Base-by-base conservation (phyloP, 2,329 filamentous ascomycete genomes). In the Neurospora sp. region DNA sequence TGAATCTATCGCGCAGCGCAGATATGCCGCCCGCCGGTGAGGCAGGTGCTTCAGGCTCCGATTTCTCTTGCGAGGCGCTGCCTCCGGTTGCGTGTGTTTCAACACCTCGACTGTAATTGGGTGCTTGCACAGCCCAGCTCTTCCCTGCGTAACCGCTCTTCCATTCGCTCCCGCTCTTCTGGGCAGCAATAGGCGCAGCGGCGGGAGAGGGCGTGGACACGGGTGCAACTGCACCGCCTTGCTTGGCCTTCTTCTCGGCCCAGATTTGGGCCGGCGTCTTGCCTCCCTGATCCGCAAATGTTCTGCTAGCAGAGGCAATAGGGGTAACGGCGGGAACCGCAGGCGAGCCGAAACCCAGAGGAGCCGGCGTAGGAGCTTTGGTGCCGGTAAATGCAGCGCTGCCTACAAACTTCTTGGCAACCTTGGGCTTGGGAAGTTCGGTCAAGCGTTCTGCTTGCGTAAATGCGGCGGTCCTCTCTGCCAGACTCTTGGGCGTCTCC, bases 221-320 rank as follows among this genome's bases (percentile, higher is more conserved):
- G 67, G 85, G 82, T 67, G 78, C 82, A 69, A 70, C 74, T 52
- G 82, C 83, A 66, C 87, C 89, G 68, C 90, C 86, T 79, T 96
- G 89, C 71, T 89, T 90, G 43, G 92, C 95, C 83, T 98, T 98
- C 83, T 94, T 97, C 83, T 99, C 96, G 0, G 95, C 95, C 96
- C 96, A 99, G 41, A 97, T 82, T 80, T 99, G 96, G 38, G 96
- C 94, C 6, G 96, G 96, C 5, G 96, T 98, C 84, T 98, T 99
- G 72, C 96, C 96, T 73, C 92, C 94, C 79, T 96, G 85, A 74
- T 97, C 94, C 17, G 96, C 96, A 83, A 98, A 99, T 0, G 93
- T 97, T 77, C 93, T 90, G 81, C 93, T 96, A 43, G 94, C 93
- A 73, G 88, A 86, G 36, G 93, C 93, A 36, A 97, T 85, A 6